Evolutionary conservation across 1,139 yeast species (phyloP).

Genomic region (Diutina sp.): DNA sequence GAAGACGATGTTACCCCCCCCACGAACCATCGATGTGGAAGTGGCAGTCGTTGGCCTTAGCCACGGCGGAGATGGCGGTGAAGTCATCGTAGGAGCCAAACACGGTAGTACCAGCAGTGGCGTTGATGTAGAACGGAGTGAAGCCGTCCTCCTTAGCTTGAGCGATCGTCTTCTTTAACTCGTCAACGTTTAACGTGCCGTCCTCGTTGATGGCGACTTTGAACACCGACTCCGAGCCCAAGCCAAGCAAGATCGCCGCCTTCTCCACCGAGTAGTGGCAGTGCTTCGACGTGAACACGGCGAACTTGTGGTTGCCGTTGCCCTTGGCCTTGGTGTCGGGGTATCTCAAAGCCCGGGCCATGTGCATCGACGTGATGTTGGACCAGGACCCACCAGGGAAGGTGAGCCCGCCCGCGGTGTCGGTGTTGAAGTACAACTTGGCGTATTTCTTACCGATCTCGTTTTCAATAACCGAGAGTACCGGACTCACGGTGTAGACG

Average conservation of each 20-base stretch:
- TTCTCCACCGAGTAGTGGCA: constrained; percentile 77
- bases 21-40: constrained; percentile 84
- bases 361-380: constrained; percentile 66
- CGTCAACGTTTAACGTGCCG: constrained; percentile 44
- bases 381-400: constrained; percentile 88
- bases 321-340: constrained; percentile 66
- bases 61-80: constrained; percentile 37
- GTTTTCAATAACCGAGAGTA: constrained; percentile 63
- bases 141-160: constrained; percentile 36
- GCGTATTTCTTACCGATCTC: constrained; percentile 61
- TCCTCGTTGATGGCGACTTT: constrained; percentile 43
- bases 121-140: constrained; percentile 66
- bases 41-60: constrained; percentile 49
- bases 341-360: constrained; percentile 53
- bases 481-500: constrained; percentile 80
- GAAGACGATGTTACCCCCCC: constrained; percentile 77
- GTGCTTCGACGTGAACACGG: constrained; percentile 59
- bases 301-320: constrained; percentile 42
- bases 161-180: constrained; percentile 33
- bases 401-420: constrained; percentile 67
- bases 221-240: constrained; percentile 54
- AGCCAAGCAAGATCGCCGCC: constrained; percentile 66
- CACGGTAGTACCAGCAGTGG: constrained; percentile 86
- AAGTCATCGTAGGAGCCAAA: constrained; percentile 75
- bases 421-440: constrained; percentile 28